Base-by-base conservation (phyloP, 441 rosid species). In the Eugenia klotzschiana region DNA sequence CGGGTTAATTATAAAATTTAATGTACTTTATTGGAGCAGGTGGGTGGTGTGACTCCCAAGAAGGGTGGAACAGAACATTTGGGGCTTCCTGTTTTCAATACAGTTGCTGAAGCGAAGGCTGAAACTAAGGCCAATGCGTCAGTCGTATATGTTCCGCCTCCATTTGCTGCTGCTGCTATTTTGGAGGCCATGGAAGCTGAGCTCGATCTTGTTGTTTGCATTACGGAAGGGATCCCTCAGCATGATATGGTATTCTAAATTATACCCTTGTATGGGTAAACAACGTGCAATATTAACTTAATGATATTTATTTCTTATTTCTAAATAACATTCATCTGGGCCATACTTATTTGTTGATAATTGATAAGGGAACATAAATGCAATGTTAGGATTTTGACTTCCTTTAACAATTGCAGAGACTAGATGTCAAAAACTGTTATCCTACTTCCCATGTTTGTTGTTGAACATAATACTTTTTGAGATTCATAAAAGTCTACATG, bases 31-130 rank as follows among this genome's bases (percentile, higher is more conserved):
- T 51, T 51, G 74, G 27, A 54, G 25, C 79, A 96, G 98, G 98
- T 97, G 56, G 98, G 96, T 58, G 98, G 98, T 53, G 98, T 95
- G 85, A 97, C 99, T 53, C 98, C 99, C 1, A 97, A 95, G 92
- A 97, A 97, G 90, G 99, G 99, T 69, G 99, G 99, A 41, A 97
- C 99, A 2, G 98, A 95, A 82, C 99, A 97, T 88, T 90, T 95
- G 88, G 99, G 99, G 29, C 98, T 95, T 84, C 98, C 98, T 46
- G 98, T 97, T 81, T 95, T 94, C 89, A 95, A 97, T 89, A 79
- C 99, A 22, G 98, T 97, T 57, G 96, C 98, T 37, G 99, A 97
- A 88, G 99, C 99, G 2, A 97, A 95, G 85, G 96, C 98, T 83
- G 98, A 93, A 86, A 92, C 98, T 1, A 95, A 92, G 87, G 98